A percentile compares a stretch with the other conserved stretches of the same genome.
These are phyloP conservation scores for Lactarius sp. DNA, from an alignment of 768 basidiomycete species.

Conservation along the genomic window DNA sequence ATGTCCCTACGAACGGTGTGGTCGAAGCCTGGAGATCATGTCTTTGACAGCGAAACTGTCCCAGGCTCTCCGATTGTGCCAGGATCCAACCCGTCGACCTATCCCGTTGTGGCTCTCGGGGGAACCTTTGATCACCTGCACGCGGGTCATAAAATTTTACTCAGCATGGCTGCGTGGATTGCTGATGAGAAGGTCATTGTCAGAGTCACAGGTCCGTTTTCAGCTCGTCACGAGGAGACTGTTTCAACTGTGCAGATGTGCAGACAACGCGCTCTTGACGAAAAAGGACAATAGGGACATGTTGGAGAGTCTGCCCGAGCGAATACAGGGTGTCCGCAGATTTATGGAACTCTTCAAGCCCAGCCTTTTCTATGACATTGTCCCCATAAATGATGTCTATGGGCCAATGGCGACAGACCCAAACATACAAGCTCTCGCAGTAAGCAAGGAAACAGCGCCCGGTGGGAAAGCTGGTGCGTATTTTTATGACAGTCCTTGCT, in stretches of 20 bases:
- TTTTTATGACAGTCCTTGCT: neutral
- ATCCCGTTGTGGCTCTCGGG: slow-evolving; percentile 79
- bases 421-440: slow-evolving; percentile 86
- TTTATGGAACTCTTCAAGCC: slow-evolving; percentile 74
- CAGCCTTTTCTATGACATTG: slow-evolving; percentile 57
- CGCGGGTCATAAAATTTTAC: slow-evolving; percentile 92
- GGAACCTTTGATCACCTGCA: slow-evolving; percentile 99
- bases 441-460: slow-evolving; percentile 79
- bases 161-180: slow-evolving; percentile 89
- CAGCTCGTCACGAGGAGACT: neutral
- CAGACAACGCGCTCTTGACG: slow-evolving; percentile 65
- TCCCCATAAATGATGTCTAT: slow-evolving; percentile 77
- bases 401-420: slow-evolving; percentile 89
- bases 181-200: slow-evolving; percentile 76
- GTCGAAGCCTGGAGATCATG: slow-evolving; percentile 20
- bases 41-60: slow-evolving; percentile 2
- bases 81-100: slow-evolving; percentile 30
- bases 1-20: slow-evolving; percentile 21
- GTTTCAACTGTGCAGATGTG: neutral
- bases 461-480: slow-evolving; percentile 72
- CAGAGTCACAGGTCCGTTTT: slow-evolving; percentile 69
- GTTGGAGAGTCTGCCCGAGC: slow-evolving; percentile 54
- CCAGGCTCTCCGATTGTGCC: slow-evolving; percentile 13
- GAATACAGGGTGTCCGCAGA: slow-evolving; percentile 50
- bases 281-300: slow-evolving; percentile 68